Evolutionary conservation across 805 yeast genomes (phyloP).

Genomic region (Cyberlindnera lachancei): DNA sequence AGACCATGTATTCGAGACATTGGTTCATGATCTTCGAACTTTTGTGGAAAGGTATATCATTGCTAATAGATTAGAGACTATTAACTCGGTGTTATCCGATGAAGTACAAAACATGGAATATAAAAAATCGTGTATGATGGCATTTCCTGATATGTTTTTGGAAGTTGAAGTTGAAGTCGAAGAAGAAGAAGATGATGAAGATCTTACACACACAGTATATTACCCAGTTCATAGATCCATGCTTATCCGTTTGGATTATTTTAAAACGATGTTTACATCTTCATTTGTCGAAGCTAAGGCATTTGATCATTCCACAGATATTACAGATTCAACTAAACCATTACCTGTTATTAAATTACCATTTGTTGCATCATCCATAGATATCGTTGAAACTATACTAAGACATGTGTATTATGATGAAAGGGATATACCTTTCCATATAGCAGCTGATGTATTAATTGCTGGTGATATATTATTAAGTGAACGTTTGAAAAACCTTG

Average conservation of each 20-base stretch:
- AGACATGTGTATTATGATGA: slow-evolving; percentile 56
- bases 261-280: slow-evolving; percentile 53
- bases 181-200: slow-evolving; percentile 25
- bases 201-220: slow-evolving; percentile 21
- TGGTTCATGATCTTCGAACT: slow-evolving; percentile 14
- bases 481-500: slow-evolving; percentile 59
- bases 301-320: slow-evolving; percentile 7
- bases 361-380: slow-evolving; percentile 24
- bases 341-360: slow-evolving; percentile 24
- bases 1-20: slow-evolving; percentile 12
- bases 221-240: slow-evolving; percentile 64
- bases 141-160: slow-evolving; percentile 43
- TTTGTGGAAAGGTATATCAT: slow-evolving; percentile 16
- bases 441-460: slow-evolving; percentile 48
- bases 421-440: slow-evolving; percentile 39
- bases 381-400: slow-evolving; percentile 43
- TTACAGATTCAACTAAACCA: slow-evolving; percentile 9
- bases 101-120: slow-evolving; percentile 5
- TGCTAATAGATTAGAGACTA: slow-evolving; percentile 8
- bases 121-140: slow-evolving; percentile 10
- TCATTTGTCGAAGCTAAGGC: slow-evolving; percentile 31
- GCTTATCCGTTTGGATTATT: slow-evolving; percentile 55
- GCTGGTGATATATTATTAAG: slow-evolving; percentile 50
- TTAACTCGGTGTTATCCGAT: slow-evolving; percentile 4
- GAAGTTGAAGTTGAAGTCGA: too few relatives aligned